A percentile compares a stretch with the other conserved stretches of the same genome.
phyloP scores from a whole-genome alignment of 1,284 basidiomycete genomes.

The Apiotrichum gracile region DNA sequence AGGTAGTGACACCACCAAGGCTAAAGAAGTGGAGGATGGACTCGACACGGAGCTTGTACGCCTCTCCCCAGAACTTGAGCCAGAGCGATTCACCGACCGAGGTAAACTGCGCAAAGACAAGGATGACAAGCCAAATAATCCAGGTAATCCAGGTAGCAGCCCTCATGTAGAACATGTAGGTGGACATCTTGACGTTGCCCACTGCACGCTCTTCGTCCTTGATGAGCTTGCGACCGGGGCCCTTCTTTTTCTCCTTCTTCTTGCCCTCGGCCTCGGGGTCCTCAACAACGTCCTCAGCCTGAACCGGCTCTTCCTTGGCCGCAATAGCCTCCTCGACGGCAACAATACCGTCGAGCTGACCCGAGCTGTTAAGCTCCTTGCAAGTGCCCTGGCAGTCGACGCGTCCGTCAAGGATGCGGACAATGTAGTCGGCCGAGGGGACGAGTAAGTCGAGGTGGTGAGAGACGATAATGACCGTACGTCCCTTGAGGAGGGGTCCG shows the following conservation, averaged over 20 bases:
- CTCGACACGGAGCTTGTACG: slow-evolving; percentile 25
- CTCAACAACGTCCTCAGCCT: slow-evolving; percentile 15
- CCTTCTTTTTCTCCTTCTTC: slow-evolving; percentile 36
- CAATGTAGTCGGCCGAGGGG: slow-evolving; percentile 56
- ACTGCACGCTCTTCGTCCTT: slow-evolving; percentile 56
- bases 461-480: slow-evolving; percentile 75
- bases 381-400: slow-evolving; percentile 58
- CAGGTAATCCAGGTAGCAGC: slow-evolving; percentile 46
- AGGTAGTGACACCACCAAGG: background rate
- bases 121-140: slow-evolving; percentile 32
- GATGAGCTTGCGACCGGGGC: slow-evolving; percentile 39
- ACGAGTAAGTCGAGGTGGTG: slow-evolving; percentile 74
- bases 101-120: slow-evolving; percentile 52
- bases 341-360: slow-evolving; percentile 49
- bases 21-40: slow-evolving; percentile 24
- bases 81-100: slow-evolving; percentile 53
- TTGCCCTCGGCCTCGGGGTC: slow-evolving; percentile 48
- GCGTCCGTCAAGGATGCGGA: slow-evolving; percentile 60
- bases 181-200: slow-evolving; percentile 69
- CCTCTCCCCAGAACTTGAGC: slow-evolving; percentile 60
- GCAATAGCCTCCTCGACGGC: slow-evolving; percentile 49
- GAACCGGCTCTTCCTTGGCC: slow-evolving; percentile 50
- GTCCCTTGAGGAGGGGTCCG: slow-evolving; percentile 57
- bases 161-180: slow-evolving; percentile 69
- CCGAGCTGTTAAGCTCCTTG: slow-evolving; percentile 54